Percentiles rank a stretch among this genome's conserved stretches.
Conservation (phyloP, 2,329 filamentous ascomycete species). For the Aspergillus eucalypticola region DNA sequence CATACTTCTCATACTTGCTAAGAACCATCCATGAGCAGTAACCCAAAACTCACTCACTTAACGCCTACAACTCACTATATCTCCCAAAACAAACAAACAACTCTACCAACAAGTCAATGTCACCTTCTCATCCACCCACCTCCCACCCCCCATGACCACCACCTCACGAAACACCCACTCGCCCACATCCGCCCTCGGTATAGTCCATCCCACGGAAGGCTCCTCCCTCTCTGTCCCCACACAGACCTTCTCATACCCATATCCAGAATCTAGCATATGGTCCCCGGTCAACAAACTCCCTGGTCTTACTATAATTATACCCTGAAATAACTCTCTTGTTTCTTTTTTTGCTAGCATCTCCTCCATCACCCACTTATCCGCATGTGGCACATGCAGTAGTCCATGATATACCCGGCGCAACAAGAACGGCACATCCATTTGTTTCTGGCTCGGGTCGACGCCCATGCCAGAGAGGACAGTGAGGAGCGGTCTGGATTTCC, state of each 20-base stretch:
- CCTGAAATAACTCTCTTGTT: slow-evolving; percentile 22
- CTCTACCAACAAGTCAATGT: too few relatives aligned
- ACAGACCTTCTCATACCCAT: neutral
- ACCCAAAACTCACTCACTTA: too few relatives aligned
- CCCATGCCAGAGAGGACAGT: slow-evolving; percentile 6
- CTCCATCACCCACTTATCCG: slow-evolving; percentile 41
- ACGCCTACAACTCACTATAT: too few relatives aligned
- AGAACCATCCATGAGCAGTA: too few relatives aligned
- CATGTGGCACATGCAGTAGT: slow-evolving; percentile 34
- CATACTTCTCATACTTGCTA: too few relatives aligned
- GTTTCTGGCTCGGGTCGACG: slow-evolving; percentile 2
- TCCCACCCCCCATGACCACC: neutral
- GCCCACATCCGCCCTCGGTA: neutral
- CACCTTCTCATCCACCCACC: neutral
- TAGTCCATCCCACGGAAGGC: neutral
- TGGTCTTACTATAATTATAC: slow-evolving; percentile 25
- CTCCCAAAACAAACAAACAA: too few relatives aligned
- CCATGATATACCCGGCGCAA: slow-evolving; percentile 36
- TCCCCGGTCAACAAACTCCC: slow-evolving; percentile 30
- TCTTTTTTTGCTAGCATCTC: slow-evolving; percentile 21
- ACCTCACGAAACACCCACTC: neutral
- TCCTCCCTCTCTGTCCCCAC: neutral
- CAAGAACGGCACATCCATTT: slow-evolving; percentile 34
- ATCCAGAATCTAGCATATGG: neutral
- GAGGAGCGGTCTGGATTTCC: slow-evolving; percentile 21